Base-by-base conservation (phyloP, 2,329 filamentous ascomycete species). In the Phyllosticta citriasiana region DNA sequence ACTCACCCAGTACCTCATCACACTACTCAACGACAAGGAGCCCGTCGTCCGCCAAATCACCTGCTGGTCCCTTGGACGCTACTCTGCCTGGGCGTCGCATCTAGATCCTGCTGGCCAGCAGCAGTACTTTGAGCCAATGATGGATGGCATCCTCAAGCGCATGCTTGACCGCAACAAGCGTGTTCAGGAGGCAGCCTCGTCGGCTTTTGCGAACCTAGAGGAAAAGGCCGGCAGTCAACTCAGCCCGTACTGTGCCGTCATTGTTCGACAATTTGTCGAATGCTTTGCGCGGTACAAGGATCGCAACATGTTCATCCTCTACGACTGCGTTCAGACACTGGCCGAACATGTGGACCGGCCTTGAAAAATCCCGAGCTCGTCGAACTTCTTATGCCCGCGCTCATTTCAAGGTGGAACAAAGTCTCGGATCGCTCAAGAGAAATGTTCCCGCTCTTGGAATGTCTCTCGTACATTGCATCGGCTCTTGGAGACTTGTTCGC, bases 101-200 rank as follows among this genome's bases (percentile, higher is more conserved):
- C 82, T 97, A 24, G 77, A 83, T 25, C 84, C 88, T 16, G 77
- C 78, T 19, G 83, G 91, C 65, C 88, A 87, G 69, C 82, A 87
- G 57, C 83, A 85, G 62, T 97, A 85, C 74, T 99, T 99, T 69
- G 88, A 94, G 69, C 93, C 93, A 0, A 89, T 97, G 82, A 96
- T 99, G 91, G 93, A 96, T 65, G 94, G 93, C 5, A 92, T 99
- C 56, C 78, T 99, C 62, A 86, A 86, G 63, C 89, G 92, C 71
- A 99, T 99, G 94, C 80, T 99, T 55, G 94, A 99, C 75, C 87
- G 84, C 72, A 97, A 97, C 81, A 99, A 99, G 79, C 91, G 93
- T 73, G 94, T 99, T 0, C 94, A 99, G 72, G 93, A 97, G 74
- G 93, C 94, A 16, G 94, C 89, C 26, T 93, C 93, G 1, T 97